Base-by-base conservation (phyloP, 139 green algal species). In the Picochlorum sp. region DNA sequence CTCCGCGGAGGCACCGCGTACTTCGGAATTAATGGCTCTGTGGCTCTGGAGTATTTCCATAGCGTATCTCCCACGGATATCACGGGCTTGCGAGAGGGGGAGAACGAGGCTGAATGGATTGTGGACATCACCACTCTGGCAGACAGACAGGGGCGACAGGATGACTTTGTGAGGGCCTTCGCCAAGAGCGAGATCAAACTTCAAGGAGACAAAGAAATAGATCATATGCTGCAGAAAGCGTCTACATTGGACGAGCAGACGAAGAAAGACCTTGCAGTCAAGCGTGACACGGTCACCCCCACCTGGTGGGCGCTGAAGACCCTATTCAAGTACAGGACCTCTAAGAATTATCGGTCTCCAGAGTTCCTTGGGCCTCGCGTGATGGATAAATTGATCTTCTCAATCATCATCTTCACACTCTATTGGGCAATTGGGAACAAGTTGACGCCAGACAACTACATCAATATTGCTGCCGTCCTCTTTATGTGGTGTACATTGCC, bases 401-500 rank as follows among this genome's bases (percentile, higher is more conserved):
- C 61, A 24, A 58, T 86, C 54, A 71, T 91, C 45, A 82, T 92
- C 28, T 81, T 86, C 61, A 82, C 78, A 2, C 73, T 92, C 9
- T 89, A 84, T 68, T 85, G 64, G 77, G 69, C 50, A 52, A 72
- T 78, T 26, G 72, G 69, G 41, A 58, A 66, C 30, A 57, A 78
- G 49, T 6, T 52, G 7, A 59, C n/a, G 0, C 24, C 45, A 7
- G 26, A 47, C 56, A 92, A 89, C 62, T 62, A 80, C 47, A 71
- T 82, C 61, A 92, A 90, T 77, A 87, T 94, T 34, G 54, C 70
- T 0, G 61, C 24, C 24, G 70, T 92, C 51, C 75, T 92, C 52
- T 95, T 92, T 80, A 90, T 93, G 79, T 86, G 70, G 73, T 64
- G 68, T 59, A 75, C 73, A 15, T 66, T 93, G 64, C 82, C 87